Percentiles rank a stretch among this genome's conserved stretches.
Evolutionary conservation across 2,329 filamentous ascomycete species (phyloP).

Genomic region (Pseudonectria foliicola): DNA sequence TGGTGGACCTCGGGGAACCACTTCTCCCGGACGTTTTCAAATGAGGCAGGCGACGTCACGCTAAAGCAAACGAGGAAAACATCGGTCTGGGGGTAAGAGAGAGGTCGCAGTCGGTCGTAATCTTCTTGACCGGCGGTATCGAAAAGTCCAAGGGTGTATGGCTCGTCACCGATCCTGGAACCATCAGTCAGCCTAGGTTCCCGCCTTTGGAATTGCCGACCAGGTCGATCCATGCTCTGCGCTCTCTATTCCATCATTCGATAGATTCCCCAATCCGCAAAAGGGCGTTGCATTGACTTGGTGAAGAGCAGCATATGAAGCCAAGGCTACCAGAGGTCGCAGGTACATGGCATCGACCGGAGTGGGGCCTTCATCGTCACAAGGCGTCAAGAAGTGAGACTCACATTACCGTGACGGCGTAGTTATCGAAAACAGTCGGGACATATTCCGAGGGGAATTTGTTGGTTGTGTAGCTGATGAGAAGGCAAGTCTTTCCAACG

Average conservation of each 20-base stretch:
- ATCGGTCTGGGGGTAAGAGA: conserved; percentile 97
- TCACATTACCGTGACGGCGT: conserved; percentile 99
- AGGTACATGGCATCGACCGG: conserved; percentile 5
- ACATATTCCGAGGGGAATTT: conserved; percentile 99
- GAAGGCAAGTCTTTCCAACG: conserved; percentile 96
- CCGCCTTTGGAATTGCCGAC: too few species aligned
- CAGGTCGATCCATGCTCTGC: too few species aligned
- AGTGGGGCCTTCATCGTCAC: too few species aligned
- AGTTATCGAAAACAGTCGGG: conserved; percentile 98
- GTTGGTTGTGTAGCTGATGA: conserved; percentile 99
- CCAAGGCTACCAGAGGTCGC: conserved; percentile 1
- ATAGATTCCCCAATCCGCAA: too few species aligned
- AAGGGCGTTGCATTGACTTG: too few species aligned
- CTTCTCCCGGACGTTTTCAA: conserved; percentile 98
- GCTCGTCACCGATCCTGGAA: conserved; percentile 92
- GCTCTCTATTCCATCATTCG: too few species aligned
- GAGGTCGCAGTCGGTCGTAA: conserved; percentile 92
- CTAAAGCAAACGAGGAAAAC: conserved; percentile 99
- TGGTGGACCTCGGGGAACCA: conserved; percentile 99
- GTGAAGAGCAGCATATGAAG: too few species aligned
- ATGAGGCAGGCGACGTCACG: conserved; percentile 92
- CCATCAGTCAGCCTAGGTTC: conserved; percentile 13
- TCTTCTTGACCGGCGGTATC: conserved; percentile 99
- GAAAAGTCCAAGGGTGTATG: conserved; percentile 93
- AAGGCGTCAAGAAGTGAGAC: conserved; percentile 41